Evolutionary conservation across 2,329 filamentous ascomycete genomes (phyloP).

Genomic region (Colletotrichum sp.): DNA sequence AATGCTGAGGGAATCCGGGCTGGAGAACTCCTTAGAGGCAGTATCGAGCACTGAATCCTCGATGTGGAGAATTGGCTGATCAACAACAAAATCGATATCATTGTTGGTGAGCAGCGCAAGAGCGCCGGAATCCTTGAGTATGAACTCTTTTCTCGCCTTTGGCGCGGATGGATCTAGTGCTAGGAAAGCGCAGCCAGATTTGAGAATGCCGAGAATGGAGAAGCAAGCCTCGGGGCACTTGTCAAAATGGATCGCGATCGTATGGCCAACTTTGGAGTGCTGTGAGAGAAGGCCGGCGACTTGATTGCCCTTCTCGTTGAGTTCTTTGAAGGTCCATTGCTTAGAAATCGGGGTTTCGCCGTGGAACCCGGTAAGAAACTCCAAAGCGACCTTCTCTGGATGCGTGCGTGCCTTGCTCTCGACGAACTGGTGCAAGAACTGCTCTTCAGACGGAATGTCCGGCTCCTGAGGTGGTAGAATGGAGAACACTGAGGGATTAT

Average conservation of each 20-base stretch:
- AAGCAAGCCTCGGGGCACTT: conserved; percentile 88
- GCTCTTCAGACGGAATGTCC: conserved; percentile 61
- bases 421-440: conserved; percentile 79
- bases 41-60: conserved; percentile 34
- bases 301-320: conserved; percentile 74
- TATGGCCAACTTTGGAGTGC: conserved; percentile 57
- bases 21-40: conserved; percentile 26
- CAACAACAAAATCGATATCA: conserved; percentile 36
- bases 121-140: conserved; percentile 75
- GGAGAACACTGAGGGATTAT: conserved; percentile 58
- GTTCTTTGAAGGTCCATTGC: conserved; percentile 76
- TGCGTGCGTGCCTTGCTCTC: conserved; percentile 62
- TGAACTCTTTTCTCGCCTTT: conserved; percentile 75
- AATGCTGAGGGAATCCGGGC: conserved; percentile 22
- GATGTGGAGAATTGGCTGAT: conserved; percentile 37
- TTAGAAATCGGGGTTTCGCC: conserved; percentile 48
- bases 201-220: conserved; percentile 80
- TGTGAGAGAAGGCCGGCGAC: conserved; percentile 69
- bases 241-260: conserved; percentile 81
- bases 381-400: conserved; percentile 71
- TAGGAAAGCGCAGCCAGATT: conserved; percentile 81
- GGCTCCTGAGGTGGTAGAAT: conserved; percentile 66
- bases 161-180: conserved; percentile 81
- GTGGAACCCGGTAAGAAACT: conserved; percentile 71
- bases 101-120: conserved; percentile 64